Evolutionary conservation across 768 basidiomycete genomes (phyloP).

Genomic region (Suillus hirtellus): DNA sequence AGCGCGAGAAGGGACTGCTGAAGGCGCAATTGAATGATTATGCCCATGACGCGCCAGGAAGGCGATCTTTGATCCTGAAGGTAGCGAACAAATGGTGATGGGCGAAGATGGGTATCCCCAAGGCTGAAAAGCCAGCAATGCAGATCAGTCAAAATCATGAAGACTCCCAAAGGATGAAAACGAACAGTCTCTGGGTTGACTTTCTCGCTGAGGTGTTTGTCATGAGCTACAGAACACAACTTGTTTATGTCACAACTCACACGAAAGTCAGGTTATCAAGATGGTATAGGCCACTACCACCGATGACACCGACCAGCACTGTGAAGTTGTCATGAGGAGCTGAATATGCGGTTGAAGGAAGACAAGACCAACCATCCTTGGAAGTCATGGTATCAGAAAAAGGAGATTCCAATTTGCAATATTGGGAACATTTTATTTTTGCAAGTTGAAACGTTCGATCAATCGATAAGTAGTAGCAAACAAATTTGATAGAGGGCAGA

Average conservation of each 20-base stretch:
- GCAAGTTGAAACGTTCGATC: neutral
- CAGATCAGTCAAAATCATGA: neutral
- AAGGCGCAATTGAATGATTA: conserved; percentile 79
- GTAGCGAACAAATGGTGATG: conserved; percentile 88
- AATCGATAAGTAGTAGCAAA: neutral
- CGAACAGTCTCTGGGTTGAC: conserved; percentile 82
- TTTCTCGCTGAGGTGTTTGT: conserved; percentile 50
- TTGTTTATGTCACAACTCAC: conserved; percentile 48
- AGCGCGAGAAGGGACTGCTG: conserved; percentile 80
- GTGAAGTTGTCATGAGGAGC: neutral
- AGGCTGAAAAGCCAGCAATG: conserved; percentile 51
- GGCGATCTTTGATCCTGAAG: conserved; percentile 77
- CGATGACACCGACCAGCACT: conserved; percentile 89
- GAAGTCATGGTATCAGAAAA: conserved; percentile 1
- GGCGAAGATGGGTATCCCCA: conserved; percentile 93
- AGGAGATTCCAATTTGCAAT: neutral
- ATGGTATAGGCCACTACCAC: conserved; percentile 91
- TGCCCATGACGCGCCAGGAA: conserved; percentile 90
- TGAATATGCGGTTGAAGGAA: too few relatives aligned
- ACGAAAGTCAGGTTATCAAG: conserved; percentile 87
- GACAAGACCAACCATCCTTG: neutral
- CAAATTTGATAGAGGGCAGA: neutral
- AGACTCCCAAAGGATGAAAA: conserved; percentile 5
- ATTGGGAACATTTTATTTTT: neutral
- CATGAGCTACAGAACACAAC: neutral